Base-by-base conservation (phyloP, 495 filamentous ascomycete species). In the Copromyces sp. region DNA sequence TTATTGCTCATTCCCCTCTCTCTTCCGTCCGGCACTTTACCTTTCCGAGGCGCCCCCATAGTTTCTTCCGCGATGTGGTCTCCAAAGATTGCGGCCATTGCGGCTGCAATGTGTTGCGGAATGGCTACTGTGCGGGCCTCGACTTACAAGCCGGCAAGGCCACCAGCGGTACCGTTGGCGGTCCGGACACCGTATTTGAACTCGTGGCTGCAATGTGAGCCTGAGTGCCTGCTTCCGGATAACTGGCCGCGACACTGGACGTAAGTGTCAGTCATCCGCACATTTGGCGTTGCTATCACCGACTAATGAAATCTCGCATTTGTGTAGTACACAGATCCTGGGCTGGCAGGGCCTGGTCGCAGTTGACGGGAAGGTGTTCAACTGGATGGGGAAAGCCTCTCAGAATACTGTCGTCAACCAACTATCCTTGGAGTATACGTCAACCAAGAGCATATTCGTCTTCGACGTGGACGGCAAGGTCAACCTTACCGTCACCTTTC, bases 361-460 rank as follows among this genome's bases (percentile, higher is more conserved):
- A 75, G 76, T 85, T 69, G 74, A 87, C 83, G 81, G 84, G 69
- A 73, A 81, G 78, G 72, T 90, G 81, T 85, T 89, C 86, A 78
- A 83, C 90, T 83, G 86, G 89, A 74, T 94, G 84, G 83, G 91
- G 83, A 69, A 83, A 71, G 71, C 95, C 85, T 80, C 80, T 81
- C 72, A 92, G 86, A 75, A 79, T 0, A 73, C 77, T 9, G 73
- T 75, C 12, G 85, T 84, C 1, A 80, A 82, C 16, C 86, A 88
- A 72, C 72, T 79, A 1, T 81, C 81, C 2, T 86, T 93, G 59
- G 89, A 91, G 71, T 97, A 94, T 78, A 95, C 97, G 75, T 92
- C 95, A 44, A 93, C 92, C 1, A 90, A 90, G 14, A 97, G 94
- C 61, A 94, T 93, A 72, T 90, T 98, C 74, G 92, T 90, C 45